Conservation (phyloP, 1,284 basidiomycete species). For the Cystobasidium slooffiae region DNA sequence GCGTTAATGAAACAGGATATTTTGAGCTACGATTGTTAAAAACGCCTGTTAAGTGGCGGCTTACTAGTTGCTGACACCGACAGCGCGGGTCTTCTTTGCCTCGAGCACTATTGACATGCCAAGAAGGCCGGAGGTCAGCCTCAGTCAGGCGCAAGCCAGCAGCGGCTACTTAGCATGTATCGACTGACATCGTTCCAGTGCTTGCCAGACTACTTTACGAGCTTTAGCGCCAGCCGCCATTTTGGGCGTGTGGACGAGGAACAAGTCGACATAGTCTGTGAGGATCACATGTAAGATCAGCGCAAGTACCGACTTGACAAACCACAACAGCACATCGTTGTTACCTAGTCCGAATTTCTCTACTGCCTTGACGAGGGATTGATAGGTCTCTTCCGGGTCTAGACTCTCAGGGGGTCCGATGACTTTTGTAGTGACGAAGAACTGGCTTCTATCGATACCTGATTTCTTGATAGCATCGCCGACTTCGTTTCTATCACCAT, state of each 20-base stretch:
- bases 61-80: slow-evolving; percentile 64
- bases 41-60: slow-evolving; percentile 48
- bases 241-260: slow-evolving; percentile 61
- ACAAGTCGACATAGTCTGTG: slow-evolving; percentile 68
- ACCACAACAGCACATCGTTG: too few relatives aligned
- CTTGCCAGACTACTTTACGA: slow-evolving; percentile 37
- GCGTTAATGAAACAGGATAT: slow-evolving; percentile 5
- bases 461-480: slow-evolving; percentile 65
- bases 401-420: slow-evolving; percentile 16
- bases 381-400: slow-evolving; percentile 46
- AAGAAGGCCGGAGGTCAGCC: background rate
- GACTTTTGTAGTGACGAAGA: slow-evolving; percentile 60
- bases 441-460: slow-evolving; percentile 65
- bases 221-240: slow-evolving; percentile 28
- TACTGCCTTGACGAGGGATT: slow-evolving; percentile 34
- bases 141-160: background rate
- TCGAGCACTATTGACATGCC: slow-evolving; percentile 61
- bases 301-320: too few relatives aligned
- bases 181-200: slow-evolving; percentile 68
- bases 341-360: slow-evolving; percentile 63
- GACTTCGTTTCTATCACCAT: slow-evolving; percentile 33
- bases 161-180: too few relatives aligned
- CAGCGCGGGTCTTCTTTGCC: slow-evolving; percentile 57
- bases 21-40: too few relatives aligned
- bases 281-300: too few relatives aligned